Base-by-base conservation (phyloP, 2,329 filamentous ascomycete species). In the Ambrosiella xylebori region DNA sequence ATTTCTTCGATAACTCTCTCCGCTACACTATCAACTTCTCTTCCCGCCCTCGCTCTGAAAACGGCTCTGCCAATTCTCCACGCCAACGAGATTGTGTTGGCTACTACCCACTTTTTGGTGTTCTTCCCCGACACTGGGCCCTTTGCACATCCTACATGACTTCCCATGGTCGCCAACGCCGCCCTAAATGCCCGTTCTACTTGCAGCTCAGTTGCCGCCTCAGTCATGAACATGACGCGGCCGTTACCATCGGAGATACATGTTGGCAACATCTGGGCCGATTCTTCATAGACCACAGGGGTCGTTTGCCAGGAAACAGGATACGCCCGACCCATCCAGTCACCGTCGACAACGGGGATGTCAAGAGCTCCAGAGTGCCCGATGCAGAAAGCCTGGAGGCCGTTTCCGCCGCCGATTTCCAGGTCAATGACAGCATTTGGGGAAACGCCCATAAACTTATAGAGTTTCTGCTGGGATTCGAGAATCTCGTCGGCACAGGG, bases 331-430 rank as follows among this genome's bases (percentile, higher is more conserved):
- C 77, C 77, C 76, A 79, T 79, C 74, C 74, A 77, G 64, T 79
- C 77, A 12, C 73, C 76, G 58, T 79, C 77, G 2, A 79, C 71
- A 1, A 71, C 71, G 0, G 76, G 76, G 0, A 77, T 61, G 57
- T 77, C 67, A 66, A 81, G 75, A 61, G 76, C 73, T 1, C 69
- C 69, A 56, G 73, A 75, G 0, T 76, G 75, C 4, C 79, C 79
- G 3, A 81, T 67, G 3, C 80, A 71, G 67, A 83, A 70, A 7
- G 76, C 74, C 62, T 80, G 75, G 7, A 84, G 69, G 0, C 81
- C 81, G 62, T 85, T 85, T 3, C 75, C 76, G 6, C 82, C 82
- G n/a, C 82, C 82, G 57, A 85, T 82, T 63, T 85, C 82, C 9
- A 84, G 66, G 1, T 78, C 74, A 61, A 85, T 78, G 61, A 84